A percentile compares a stretch with the other conserved stretches of the same genome.
Evolutionary conservation across 1,139 yeast genomes (phyloP).

Genomic region (Pichia sp.): DNA sequence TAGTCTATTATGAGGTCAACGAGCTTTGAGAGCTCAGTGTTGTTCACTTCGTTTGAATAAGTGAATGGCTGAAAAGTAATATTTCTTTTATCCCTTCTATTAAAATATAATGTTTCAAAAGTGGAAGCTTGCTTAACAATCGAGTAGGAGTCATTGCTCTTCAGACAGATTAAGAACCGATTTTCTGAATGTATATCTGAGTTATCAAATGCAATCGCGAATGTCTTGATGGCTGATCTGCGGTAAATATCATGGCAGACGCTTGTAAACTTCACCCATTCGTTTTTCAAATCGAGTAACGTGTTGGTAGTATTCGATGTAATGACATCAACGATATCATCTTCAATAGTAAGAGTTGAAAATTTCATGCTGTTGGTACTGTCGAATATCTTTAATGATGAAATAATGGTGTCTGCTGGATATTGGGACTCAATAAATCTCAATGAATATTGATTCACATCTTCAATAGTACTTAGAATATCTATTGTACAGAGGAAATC

Average conservation of each 20-base stretch:
- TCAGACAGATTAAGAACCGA: constrained; percentile 23
- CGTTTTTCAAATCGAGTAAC: constrained; percentile 23
- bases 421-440: constrained; percentile 41
- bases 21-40: constrained; percentile 9
- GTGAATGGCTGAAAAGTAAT: background rate
- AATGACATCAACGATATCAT: no score
- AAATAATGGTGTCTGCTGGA: constrained; percentile 28
- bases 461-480: constrained; percentile 6
- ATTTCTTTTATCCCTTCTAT: constrained; percentile 5
- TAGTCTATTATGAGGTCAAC: constrained; percentile 9
- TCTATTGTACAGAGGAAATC: constrained; percentile 12
- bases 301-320: no score
- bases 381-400: constrained; percentile 26
- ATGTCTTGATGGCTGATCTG: constrained; percentile 41
- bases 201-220: constrained; percentile 32
- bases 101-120: constrained; percentile 24
- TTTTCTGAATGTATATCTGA: constrained; percentile 9
- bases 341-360: no score
- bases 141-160: constrained; percentile 20
- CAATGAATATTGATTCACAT: constrained; percentile 32
- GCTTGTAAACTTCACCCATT: constrained; percentile 57
- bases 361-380: no score
- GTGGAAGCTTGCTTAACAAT: constrained; percentile 24
- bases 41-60: constrained; percentile 6
- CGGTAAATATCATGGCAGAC: constrained; percentile 62